Base-by-base conservation (phyloP, 2,329 filamentous ascomycete genomes). In the Ophiosphaerella narmari region DNA sequence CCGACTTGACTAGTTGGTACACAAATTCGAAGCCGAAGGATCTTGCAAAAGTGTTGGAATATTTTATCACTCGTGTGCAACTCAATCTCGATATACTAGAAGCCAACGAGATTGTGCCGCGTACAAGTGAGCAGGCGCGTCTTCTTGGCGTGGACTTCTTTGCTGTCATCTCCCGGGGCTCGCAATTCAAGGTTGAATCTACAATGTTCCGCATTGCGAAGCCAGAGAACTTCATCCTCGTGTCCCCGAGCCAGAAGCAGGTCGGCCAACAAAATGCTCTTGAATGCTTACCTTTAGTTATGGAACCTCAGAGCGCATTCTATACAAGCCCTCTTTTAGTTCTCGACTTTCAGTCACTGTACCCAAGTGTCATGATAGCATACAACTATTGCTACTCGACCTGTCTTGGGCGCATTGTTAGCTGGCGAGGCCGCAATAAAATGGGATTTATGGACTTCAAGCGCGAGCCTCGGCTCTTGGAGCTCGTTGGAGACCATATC, bases 321-420 rank as follows among this genome's bases (percentile, higher is more conserved):
- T 99, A 99, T 74, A 91, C 80, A 48, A 94, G 90, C 54, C 94
- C 94, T 0, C 71, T 99, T 0, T 70, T 99, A 3, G 94, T 99
- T 0, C 80, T 99, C 6, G 94, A 99, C 73, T 99, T 99, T 57
- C 93, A 97, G 67, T 96, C 91, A 52, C 77, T 99, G 40, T 99
- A 99, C 60, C 94, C 94, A 0, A 97, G 92, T 72, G 87, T 97
- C 52, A 97, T 99, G 91, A 97, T 99, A 67, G 94, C 94, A 0
- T 97, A 99, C 77, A 99, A 99, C 66, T 94, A 97, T 69, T 99
- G 94, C 76, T 99, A 99, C 69, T 97, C 94, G 0, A 99, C 94
- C 0, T 99, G 92, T 62, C 80, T 97, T 0, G 94, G 94, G 0
- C 85, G 94, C 26, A 86, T 96, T 34, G 84, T 86, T 24, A 85